Conservation (phyloP, 805 yeast species). For the Starmera pachycereana region DNA sequence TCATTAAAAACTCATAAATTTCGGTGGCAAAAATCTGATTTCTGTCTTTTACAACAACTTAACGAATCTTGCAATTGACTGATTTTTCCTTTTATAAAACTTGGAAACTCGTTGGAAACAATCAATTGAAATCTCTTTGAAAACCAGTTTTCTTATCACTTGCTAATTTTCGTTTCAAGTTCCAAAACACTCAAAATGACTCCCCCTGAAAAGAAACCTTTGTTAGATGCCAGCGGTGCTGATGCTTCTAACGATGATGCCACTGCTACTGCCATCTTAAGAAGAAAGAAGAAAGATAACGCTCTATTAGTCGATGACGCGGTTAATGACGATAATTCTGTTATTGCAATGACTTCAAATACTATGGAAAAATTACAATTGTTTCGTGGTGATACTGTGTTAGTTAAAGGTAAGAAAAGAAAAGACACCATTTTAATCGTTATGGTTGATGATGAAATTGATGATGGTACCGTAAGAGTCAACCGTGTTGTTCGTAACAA, state of each 20-base stretch:
- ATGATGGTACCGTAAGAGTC: constrained; percentile 87
- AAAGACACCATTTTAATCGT: constrained; percentile 96
- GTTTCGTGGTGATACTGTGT: constrained; percentile 96
- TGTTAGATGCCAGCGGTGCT: constrained; percentile 61
- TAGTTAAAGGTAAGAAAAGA: constrained; percentile 96
- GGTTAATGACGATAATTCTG: constrained; percentile 92
- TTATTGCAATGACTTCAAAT: constrained; percentile 86
- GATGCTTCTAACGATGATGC: constrained; percentile 46
- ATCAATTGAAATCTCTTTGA: no score
- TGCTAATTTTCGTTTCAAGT: no score
- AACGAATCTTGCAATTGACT: no score
- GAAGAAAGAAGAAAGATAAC: constrained; percentile 97
- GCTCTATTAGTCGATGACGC: constrained; percentile 95
- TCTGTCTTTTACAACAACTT: no score
- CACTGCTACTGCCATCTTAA: constrained; percentile 94
- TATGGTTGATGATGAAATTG: constrained; percentile 91
- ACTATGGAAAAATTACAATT: constrained; percentile 92
- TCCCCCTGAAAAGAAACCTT: constrained; percentile 28
- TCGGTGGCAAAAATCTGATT: no score
- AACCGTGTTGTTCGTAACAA: constrained; percentile 96
- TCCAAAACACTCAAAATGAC: no score
- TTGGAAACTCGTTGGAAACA: no score
- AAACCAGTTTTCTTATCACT: no score
- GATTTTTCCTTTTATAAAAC: no score
- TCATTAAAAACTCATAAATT: no score